Percentiles rank a stretch among this genome's conserved stretches.
These are phyloP conservation scores for Vicia sativa DNA, from an alignment of 306 rosid genomes.

Conservation along the genomic window DNA sequence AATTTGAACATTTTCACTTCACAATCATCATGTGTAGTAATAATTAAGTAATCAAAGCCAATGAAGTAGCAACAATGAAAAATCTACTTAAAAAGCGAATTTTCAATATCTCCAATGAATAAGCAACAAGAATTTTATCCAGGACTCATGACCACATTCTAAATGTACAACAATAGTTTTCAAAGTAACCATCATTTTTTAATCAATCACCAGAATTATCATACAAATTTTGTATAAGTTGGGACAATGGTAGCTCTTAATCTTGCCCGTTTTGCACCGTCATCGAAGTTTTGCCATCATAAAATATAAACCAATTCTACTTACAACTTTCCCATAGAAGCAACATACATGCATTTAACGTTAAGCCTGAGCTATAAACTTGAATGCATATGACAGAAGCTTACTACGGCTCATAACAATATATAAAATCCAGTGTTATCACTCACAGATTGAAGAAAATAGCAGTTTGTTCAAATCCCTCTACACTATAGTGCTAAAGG, in stretches of 20 bases:
- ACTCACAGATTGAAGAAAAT: no score
- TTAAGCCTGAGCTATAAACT: no score
- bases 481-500: no score
- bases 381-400: background rate
- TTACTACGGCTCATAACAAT: conserved; percentile 21
- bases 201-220: background rate
- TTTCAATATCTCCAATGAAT: background rate
- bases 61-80: conserved; percentile 17
- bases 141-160: background rate
- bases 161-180: background rate
- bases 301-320: no score
- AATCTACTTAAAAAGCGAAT: conserved; percentile 14
- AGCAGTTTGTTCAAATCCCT: no score
- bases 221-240: conserved; percentile 17
- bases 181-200: conserved; percentile 1
- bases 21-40: background rate
- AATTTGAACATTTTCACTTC: conserved; percentile 15
- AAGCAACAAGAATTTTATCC: conserved; percentile 17
- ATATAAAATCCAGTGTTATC: background rate
- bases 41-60: background rate
- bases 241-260: background rate
- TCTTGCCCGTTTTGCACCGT: no score
- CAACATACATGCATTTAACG: no score
- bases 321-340: no score
- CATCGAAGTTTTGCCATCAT: no score